Conservation (phyloP, 1,139 yeast genomes). For the Pneumocystis carinii region DNA sequence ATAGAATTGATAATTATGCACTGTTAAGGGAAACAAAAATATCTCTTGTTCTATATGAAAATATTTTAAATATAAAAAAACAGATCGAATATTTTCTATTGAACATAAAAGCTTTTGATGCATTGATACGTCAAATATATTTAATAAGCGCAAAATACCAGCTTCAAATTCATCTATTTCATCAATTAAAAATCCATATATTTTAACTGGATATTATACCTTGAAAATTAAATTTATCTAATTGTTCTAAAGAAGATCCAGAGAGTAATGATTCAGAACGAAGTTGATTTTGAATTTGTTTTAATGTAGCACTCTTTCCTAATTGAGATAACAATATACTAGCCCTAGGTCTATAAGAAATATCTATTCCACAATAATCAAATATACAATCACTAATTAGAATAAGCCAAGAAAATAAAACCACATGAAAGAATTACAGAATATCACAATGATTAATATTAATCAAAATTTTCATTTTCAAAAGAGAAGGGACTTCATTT, state of each 20-base stretch:
- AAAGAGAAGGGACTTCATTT: constrained; percentile 48
- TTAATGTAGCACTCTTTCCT: background rate
- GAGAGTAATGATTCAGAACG: too few relatives aligned
- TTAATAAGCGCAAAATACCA: background rate
- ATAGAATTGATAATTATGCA: background rate
- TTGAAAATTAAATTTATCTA: background rate
- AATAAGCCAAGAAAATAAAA: background rate
- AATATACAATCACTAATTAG: background rate
- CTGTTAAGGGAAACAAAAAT: background rate
- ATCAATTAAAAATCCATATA: background rate
- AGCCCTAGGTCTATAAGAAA: background rate
- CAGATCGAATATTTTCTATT: background rate
- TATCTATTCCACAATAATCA: background rate
- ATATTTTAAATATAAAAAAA: background rate
- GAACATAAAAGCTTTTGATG: background rate
- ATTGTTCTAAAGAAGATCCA: too few relatives aligned
- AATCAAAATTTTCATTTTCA: constrained; percentile 38
- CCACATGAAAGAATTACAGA: constrained; percentile 47
- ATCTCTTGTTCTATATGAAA: background rate
- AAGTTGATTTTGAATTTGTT: too few relatives aligned
- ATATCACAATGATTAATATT: constrained; percentile 70
- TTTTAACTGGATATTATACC: background rate
- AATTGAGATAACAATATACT: background rate
- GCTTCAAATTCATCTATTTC: background rate
- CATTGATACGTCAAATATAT: background rate